Percentiles rank a stretch among this genome's conserved stretches.
Conservation (phyloP, 768 basidiomycete species). For the Leccinum fibrillosum region DNA sequence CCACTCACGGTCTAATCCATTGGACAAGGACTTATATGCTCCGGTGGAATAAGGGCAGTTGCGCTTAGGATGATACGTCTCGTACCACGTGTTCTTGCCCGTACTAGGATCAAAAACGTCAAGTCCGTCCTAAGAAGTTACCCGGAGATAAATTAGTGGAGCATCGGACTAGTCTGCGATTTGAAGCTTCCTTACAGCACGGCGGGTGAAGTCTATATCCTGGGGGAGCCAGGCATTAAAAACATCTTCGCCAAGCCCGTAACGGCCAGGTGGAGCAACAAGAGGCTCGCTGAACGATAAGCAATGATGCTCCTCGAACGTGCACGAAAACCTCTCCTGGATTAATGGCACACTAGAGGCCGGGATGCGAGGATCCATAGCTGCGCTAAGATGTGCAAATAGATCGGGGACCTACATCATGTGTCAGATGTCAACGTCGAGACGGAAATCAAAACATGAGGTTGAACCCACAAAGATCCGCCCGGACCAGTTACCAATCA, state of each 20-base stretch:
- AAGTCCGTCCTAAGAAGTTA: slow-evolving; percentile 37
- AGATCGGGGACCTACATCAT: slow-evolving; percentile 24
- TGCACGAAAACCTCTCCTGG: slow-evolving; percentile 39
- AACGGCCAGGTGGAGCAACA: slow-evolving; percentile 30
- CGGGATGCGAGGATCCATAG: slow-evolving; percentile 18
- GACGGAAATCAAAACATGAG: slow-evolving; percentile 3
- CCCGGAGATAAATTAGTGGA: slow-evolving; percentile 11
- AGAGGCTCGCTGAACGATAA: slow-evolving; percentile 38
- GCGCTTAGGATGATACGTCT: slow-evolving; percentile 41
- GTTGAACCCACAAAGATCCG: slow-evolving; percentile 40
- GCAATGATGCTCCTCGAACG: slow-evolving; percentile 47
- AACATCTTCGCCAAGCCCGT: slow-evolving; percentile 40
- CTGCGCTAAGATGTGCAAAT: slow-evolving; percentile 23
- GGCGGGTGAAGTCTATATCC: slow-evolving; percentile 31
- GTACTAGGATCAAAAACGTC: slow-evolving; percentile 41
- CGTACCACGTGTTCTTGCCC: slow-evolving; percentile 39
- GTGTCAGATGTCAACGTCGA: slow-evolving; percentile 20
- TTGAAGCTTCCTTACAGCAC: slow-evolving; percentile 28
- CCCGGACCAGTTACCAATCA: slow-evolving; percentile 47
- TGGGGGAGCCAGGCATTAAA: slow-evolving; percentile 49
- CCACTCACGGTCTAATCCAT: slow-evolving; percentile 21
- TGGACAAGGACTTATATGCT: slow-evolving; percentile 29
- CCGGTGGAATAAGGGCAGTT: slow-evolving; percentile 35
- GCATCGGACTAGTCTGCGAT: not conserved
- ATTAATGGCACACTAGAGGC: slow-evolving; percentile 25